Percentiles rank a stretch among this genome's conserved stretches.
Conservation (phyloP, 306 rosid species). For the Vigna angularis region DNA sequence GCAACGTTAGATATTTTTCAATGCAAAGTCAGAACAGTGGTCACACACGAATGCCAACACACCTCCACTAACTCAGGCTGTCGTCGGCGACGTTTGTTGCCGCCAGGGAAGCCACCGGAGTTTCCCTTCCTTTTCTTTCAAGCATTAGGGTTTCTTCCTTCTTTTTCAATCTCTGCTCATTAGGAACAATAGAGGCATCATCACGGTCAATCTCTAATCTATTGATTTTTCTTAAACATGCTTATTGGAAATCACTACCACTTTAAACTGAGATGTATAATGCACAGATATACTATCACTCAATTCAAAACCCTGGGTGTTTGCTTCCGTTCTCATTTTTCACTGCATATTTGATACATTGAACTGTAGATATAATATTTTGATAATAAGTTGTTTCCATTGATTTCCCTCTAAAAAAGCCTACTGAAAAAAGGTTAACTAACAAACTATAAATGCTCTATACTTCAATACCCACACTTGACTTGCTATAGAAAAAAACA, state of each 20-base stretch:
- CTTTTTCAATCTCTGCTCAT: too few species aligned
- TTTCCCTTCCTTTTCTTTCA: too few species aligned
- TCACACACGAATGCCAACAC: too few species aligned
- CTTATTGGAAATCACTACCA: not conserved
- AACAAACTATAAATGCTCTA: not conserved
- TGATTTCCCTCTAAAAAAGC: not conserved
- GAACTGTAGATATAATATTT: not conserved
- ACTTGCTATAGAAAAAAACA: not conserved
- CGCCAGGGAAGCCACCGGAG: too few species aligned
- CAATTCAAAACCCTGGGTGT: not conserved
- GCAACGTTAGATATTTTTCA: too few species aligned
- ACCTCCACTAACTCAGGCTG: too few species aligned
- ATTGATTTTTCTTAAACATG: not conserved
- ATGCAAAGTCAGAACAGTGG: too few species aligned
- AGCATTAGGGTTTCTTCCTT: too few species aligned
- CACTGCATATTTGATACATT: not conserved
- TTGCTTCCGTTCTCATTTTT: not conserved
- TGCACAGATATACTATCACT: not conserved
- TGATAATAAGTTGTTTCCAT: not conserved
- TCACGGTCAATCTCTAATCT: not conserved
- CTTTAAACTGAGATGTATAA: not conserved
- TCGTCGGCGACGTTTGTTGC: too few species aligned
- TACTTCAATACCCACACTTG: conserved; percentile 38
- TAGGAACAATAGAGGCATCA: too few species aligned
- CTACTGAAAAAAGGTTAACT: not conserved